These are phyloP conservation scores for Curvularia sp. DNA, from an alignment of 2,329 filamentous ascomycete genomes.

Conservation along the genomic window DNA sequence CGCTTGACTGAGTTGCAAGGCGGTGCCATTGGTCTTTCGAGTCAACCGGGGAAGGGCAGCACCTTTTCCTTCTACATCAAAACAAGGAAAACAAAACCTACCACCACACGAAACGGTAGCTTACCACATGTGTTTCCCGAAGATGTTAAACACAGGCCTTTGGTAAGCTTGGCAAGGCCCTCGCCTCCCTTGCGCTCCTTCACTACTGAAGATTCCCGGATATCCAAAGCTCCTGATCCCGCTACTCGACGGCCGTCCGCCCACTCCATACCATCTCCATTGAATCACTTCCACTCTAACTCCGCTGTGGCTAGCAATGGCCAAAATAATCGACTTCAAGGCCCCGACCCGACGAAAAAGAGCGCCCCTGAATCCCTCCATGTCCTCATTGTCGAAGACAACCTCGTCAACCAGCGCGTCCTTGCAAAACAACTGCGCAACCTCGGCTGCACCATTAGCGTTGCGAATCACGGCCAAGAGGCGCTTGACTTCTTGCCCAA, in stretches of 20 bases:
- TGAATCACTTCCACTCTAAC: conserved; percentile 1
- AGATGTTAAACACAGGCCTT: conserved; percentile 29
- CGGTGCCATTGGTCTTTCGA: conserved; percentile 40
- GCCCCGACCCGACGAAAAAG: conserved; percentile 18
- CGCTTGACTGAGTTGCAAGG: conserved; percentile 44
- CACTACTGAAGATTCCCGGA: background rate
- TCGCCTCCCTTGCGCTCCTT: conserved; percentile 10
- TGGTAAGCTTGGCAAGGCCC: conserved; percentile 12
- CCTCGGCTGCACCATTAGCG: conserved; percentile 45
- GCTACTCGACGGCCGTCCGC: conserved; percentile 2
- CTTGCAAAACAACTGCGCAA: conserved; percentile 50
- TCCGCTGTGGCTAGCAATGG: background rate
- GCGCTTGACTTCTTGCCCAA: conserved; percentile 44
- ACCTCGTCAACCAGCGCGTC: conserved; percentile 52
- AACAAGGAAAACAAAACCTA: conserved; percentile 24
- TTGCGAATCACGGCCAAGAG: conserved; percentile 51
- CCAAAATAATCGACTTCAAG: conserved; percentile 14
- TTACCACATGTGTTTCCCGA: conserved; percentile 29
- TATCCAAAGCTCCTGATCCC: conserved; percentile 3
- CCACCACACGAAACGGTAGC: conserved; percentile 24
- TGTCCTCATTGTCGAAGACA: conserved; percentile 49
- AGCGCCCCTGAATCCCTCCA: conserved; percentile 24
- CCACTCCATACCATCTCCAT: background rate
- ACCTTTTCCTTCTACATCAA: conserved; percentile 47
- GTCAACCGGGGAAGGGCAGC: conserved; percentile 33